A percentile compares a stretch with the other conserved stretches of the same genome.
Conservation (phyloP, 2,329 filamentous ascomycete genomes). For the Fusarium bulbicola region DNA sequence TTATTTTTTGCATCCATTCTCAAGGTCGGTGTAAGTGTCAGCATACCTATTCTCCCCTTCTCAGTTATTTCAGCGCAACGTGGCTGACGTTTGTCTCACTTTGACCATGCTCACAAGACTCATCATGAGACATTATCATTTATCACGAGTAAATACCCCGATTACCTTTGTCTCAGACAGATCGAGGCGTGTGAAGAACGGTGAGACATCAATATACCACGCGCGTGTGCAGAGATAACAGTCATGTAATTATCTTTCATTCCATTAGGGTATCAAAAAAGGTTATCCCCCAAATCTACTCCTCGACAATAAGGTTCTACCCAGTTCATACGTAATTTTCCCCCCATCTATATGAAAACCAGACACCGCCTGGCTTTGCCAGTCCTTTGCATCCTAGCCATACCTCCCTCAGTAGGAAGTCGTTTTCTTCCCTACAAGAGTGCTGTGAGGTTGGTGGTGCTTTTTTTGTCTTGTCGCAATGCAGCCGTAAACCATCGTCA, state of each 20-base stretch:
- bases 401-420: conserved; percentile 9
- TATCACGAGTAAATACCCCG: not conserved
- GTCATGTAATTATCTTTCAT: conserved; percentile 31
- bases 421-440: conserved; percentile 2
- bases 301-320: conserved; percentile 34
- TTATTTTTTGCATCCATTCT: not conserved
- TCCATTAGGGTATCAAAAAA: conserved; percentile 42
- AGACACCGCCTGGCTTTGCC: conserved; percentile 27
- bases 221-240: not conserved
- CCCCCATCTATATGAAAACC: conserved; percentile 34
- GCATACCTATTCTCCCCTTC: not conserved
- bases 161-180: conserved; percentile 1
- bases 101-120: not conserved
- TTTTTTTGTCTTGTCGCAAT: conserved; percentile 42
- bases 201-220: not conserved
- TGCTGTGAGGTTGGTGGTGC: conserved; percentile 27
- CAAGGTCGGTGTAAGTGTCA: not conserved
- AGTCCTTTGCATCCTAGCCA: conserved; percentile 16
- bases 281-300: conserved; percentile 32
- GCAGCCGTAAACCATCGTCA: conserved; percentile 45
- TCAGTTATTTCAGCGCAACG: not conserved
- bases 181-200: not conserved
- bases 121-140: not conserved
- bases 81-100: not conserved
- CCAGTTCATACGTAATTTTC: conserved; percentile 40